Percentiles rank a stretch among this genome's conserved stretches.
phyloP scores from a whole-genome alignment of 148 eudicot species.

The Rheum nobile region DNA sequence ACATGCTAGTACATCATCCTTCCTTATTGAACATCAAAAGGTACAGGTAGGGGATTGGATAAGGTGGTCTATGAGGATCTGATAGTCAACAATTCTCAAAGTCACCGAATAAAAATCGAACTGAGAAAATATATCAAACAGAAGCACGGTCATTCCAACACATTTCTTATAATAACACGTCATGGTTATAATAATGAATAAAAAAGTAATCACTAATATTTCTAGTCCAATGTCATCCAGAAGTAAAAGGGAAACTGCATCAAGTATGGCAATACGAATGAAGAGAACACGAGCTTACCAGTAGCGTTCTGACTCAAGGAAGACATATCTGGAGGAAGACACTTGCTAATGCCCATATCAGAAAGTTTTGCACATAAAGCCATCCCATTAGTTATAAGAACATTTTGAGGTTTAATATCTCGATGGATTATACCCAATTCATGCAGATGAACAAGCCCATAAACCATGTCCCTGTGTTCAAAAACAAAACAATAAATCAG shows the following conservation, averaged over 20 bases:
- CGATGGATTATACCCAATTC: conserved; percentile 86
- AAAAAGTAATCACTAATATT: neutral
- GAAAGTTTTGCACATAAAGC: conserved; percentile 66
- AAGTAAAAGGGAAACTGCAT: neutral
- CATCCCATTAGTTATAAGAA: conserved; percentile 62
- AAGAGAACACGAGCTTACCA: conserved; percentile 27
- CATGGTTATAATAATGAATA: neutral
- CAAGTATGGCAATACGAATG: neutral
- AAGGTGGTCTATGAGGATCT: neutral
- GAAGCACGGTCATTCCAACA: neutral
- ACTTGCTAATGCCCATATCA: conserved; percentile 99
- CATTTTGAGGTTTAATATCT: conserved; percentile 89
- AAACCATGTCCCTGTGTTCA: conserved; percentile 66
- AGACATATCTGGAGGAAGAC: conserved; percentile 63
- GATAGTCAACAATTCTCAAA: neutral
- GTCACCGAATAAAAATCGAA: neutral
- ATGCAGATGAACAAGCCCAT: conserved; percentile 83
- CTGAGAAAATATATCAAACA: neutral
- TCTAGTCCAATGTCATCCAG: neutral
- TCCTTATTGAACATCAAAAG: neutral
- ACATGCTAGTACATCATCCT: neutral
- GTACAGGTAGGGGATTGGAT: neutral
- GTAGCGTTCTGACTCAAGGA: conserved; percentile 79
- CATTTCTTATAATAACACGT: neutral
- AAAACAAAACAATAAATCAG: neutral